phyloP scores from a whole-genome alignment of 306 rosid genomes.

The Fragaria ananassa region DNA sequence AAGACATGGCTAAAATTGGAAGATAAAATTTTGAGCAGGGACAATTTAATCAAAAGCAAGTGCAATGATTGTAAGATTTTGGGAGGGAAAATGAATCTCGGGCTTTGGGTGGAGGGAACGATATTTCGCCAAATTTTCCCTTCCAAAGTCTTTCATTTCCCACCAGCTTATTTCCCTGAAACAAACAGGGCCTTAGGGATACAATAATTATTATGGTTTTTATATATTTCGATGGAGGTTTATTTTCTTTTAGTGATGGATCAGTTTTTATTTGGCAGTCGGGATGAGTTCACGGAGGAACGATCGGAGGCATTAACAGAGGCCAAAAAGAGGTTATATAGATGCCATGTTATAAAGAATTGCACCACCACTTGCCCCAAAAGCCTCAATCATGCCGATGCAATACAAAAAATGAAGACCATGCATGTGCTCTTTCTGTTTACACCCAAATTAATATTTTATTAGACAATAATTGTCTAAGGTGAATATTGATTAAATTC shows the following conservation, averaged over 20 bases:
- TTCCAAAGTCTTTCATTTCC: no score
- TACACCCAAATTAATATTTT: no score
- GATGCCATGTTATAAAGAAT: constrained; percentile 29
- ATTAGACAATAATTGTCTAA: no score
- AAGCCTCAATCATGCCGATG: constrained; percentile 35
- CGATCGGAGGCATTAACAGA: constrained; percentile 34
- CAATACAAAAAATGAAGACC: constrained; percentile 40
- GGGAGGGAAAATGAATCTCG: no score
- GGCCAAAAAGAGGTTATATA: constrained; percentile 22
- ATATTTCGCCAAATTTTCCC: no score
- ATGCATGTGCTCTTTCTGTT: constrained; percentile 8
- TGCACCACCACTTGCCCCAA: constrained; percentile 41
- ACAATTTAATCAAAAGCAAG: no score
- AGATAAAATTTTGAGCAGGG: no score
- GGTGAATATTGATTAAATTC: no score
- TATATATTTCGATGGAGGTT: neutral
- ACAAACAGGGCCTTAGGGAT: neutral
- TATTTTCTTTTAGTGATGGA: neutral
- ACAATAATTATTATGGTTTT: neutral
- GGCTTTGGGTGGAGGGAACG: no score
- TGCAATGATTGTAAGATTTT: no score
- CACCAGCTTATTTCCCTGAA: no score
- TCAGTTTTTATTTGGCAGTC: constrained; percentile 18
- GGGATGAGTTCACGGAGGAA: constrained; percentile 25
- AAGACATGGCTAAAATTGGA: no score